Evolutionary conservation across 225 moss, liverwort and hornwort genomes (phyloP).

Genomic region (Lunularia cruciata): DNA sequence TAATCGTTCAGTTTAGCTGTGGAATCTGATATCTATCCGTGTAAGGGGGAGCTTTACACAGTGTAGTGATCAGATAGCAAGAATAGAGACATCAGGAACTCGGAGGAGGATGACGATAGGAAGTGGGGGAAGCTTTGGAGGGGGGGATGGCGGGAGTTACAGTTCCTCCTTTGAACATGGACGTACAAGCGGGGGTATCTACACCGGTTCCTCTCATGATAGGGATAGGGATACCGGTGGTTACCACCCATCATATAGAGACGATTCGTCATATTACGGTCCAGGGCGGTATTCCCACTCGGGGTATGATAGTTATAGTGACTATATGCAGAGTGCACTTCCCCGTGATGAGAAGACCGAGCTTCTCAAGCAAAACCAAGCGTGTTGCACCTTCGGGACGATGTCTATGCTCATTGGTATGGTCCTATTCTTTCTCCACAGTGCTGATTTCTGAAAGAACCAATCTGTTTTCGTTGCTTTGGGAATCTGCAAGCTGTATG

Average conservation of each 20-base stretch:
- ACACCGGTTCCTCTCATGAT: background rate
- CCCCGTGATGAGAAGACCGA: constrained; percentile 14
- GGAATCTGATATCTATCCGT: background rate
- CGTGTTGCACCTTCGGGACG: constrained; percentile 16
- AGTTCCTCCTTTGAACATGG: constrained; percentile 28
- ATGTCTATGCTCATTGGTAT: constrained; percentile 22
- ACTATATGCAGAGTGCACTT: constrained; percentile 14
- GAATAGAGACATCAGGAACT: constrained; percentile 4
- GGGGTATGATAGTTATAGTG: constrained; percentile 21
- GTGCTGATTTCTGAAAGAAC: background rate
- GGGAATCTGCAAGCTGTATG: background rate
- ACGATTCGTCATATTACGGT: constrained; percentile 28
- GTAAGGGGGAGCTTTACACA: background rate
- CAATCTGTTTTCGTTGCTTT: background rate
- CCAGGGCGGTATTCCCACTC: constrained; percentile 1
- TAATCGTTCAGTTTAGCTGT: background rate
- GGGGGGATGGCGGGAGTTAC: constrained; percentile 9
- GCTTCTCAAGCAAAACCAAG: constrained; percentile 25
- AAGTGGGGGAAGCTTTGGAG: constrained; percentile 35
- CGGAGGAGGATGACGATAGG: constrained; percentile 31
- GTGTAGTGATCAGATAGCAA: background rate
- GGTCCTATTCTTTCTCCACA: background rate
- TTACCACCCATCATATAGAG: background rate
- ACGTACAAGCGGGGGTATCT: constrained; percentile 36
- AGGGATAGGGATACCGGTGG: no score